Conservation (phyloP, 1,284 basidiomycete genomes). For the Ganoderma multipileum region DNA sequence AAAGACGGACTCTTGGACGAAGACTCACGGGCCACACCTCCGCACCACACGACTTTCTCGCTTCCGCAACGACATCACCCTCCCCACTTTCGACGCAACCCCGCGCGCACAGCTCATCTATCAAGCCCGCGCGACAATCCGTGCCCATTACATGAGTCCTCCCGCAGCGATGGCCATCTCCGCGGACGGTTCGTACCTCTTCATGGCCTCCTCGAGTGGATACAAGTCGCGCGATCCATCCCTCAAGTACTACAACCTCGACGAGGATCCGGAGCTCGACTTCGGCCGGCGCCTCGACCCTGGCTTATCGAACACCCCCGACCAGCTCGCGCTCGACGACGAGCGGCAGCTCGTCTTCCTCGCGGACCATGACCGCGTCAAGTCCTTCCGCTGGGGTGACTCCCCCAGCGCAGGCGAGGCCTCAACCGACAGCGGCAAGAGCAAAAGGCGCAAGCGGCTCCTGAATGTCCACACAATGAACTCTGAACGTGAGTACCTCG, state of each 20-base stretch:
- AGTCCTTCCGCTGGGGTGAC: constrained; percentile 32
- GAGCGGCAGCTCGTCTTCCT: constrained; percentile 35
- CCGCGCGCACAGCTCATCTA: not conserved
- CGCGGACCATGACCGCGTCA: constrained; percentile 36
- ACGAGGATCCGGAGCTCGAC: constrained; percentile 25
- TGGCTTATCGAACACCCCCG: constrained; percentile 17
- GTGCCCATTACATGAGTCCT: not conserved
- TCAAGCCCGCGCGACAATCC: not conserved
- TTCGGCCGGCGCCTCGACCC: constrained; percentile 12
- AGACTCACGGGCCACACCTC: not conserved
- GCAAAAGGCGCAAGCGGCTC: not conserved
- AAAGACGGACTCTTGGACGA: not conserved
- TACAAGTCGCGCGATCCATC: constrained; percentile 43
- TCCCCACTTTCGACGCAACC: not conserved
- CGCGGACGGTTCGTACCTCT: constrained; percentile 34
- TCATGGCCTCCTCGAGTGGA: constrained; percentile 38
- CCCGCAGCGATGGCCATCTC: not conserved
- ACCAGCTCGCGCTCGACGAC: constrained; percentile 21
- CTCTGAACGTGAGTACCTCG: constrained; percentile 31
- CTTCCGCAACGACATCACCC: not conserved
- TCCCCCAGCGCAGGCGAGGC: not conserved
- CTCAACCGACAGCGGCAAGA: not conserved
- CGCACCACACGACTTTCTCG: not conserved
- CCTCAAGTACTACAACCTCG: constrained; percentile 38
- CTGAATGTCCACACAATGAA: constrained; percentile 40